Evolutionary conservation across 371 early-diverging fungal species (phyloP).

Genomic region (Basidiobolus meristosporus): DNA sequence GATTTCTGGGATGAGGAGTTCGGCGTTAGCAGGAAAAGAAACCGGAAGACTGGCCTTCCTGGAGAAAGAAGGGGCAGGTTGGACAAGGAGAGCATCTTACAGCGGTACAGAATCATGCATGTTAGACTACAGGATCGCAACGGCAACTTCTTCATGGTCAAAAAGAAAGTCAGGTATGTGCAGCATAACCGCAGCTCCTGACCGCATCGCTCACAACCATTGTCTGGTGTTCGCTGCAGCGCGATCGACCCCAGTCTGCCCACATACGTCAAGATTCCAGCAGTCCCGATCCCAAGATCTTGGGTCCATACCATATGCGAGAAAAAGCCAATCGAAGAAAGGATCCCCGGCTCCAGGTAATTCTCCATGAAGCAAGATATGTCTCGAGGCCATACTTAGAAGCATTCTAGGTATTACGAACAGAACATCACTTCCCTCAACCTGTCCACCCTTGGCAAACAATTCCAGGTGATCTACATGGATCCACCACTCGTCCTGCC

Average conservation of each 20-base stretch:
- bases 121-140: slow-evolving; percentile 63
- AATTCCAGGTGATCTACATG: slow-evolving; percentile 71
- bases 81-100: slow-evolving; percentile 45
- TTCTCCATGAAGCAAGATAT: too few species aligned
- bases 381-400: too few species aligned
- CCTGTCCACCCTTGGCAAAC: slow-evolving; percentile 40
- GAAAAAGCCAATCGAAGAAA: too few species aligned
- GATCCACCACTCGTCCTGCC: slow-evolving; percentile 73
- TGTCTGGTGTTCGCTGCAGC: neutral
- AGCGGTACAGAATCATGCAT: slow-evolving; percentile 65
- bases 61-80: slow-evolving; percentile 6
- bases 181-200: neutral
- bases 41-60: slow-evolving; percentile 9
- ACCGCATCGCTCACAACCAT: neutral
- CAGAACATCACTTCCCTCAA: too few species aligned
- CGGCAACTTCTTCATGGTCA: slow-evolving; percentile 60
- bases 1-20: slow-evolving; percentile 69
- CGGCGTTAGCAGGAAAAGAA: slow-evolving; percentile 16
- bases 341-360: too few species aligned
- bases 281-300: slow-evolving; percentile 55
- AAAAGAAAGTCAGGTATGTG: slow-evolving; percentile 43
- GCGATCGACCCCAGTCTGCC: slow-evolving; percentile 56
- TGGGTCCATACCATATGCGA: slow-evolving; percentile 81
- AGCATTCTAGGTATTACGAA: too few species aligned
- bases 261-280: slow-evolving; percentile 73